Evolutionary conservation across 228 moss, liverwort and hornwort genomes (phyloP), one percentile per base, ranked within the genome.

Genomic region (Sphagnum magellanicum): DNA sequence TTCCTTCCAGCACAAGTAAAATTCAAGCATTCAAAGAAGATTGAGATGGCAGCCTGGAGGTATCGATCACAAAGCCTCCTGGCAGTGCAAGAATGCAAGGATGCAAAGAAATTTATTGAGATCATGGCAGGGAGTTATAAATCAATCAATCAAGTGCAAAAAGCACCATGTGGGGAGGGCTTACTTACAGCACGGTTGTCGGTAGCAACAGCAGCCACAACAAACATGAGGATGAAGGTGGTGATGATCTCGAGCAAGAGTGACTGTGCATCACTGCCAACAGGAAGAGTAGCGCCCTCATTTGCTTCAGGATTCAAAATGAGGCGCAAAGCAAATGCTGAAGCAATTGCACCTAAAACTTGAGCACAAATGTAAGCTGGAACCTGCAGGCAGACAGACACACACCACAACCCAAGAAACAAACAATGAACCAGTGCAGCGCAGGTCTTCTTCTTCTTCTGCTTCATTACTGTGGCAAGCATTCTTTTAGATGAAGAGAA

Each of bases 221-320:
- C 93, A 69, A 96, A 93, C 93, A 96, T 96, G 68, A 96, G 80
- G 64, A 89, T 83, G 75, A 91, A 96, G 6, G 91, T 89, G 76
- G 85, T 81, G 76, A 92, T 76, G 16, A 88, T 72, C 71, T 96
- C 96, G 59, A 96, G 51, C 5, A 84, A 70, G 8, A 91, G 72
- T 8, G 93, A 88, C 64, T 93, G 91, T 47, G 67, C 0, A 16
- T 76, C 77, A 64, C 63, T 80, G 55, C 93, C 93, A 0, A 75
- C 67, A 2, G 93, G 96, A 0, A 84, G 50, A 0, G 92, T 88
- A 6, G 86, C 79, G 5, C 96, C 96, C 17, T 91, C 77, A 1
- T 61, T 32, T 5, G 75, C 89, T 0, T 73, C 77, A 4, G 89
- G 81, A 10, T 79, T 88, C 50, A 96, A 76, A 61, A 92, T 81